Conservation (phyloP, 768 basidiomycete species). For the Paxillus involutus region DNA sequence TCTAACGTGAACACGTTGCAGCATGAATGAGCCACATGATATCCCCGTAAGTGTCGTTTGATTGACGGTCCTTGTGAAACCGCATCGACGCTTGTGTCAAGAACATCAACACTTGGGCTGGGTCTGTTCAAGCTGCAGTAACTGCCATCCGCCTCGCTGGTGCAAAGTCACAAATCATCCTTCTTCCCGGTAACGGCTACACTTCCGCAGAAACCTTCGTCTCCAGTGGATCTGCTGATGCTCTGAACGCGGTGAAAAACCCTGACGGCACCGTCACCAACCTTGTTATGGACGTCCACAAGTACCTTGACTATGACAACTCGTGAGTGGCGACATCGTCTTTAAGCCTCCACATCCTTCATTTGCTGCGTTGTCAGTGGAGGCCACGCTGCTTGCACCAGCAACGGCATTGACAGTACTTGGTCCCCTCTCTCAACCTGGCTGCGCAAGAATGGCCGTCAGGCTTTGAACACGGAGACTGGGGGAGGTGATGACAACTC, state of each 20-base stretch:
- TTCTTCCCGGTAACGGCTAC: constrained; percentile 60
- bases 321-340: constrained; percentile 31
- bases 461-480: constrained; percentile 61
- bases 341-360: not conserved
- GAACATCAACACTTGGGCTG: constrained; percentile 45
- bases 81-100: too few relatives aligned
- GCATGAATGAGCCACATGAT: constrained; percentile 68
- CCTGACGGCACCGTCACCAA: constrained; percentile 43
- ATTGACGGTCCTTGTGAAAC: too few relatives aligned
- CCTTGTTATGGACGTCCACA: constrained; percentile 63
- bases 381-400: constrained; percentile 47
- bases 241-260: constrained; percentile 44
- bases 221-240: constrained; percentile 49
- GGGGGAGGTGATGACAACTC: constrained; percentile 54
- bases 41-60: too few relatives aligned
- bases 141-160: constrained; percentile 55
- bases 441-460: constrained; percentile 48
- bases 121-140: constrained; percentile 54
- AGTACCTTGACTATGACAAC: constrained; percentile 58
- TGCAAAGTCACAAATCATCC: constrained; percentile 54
- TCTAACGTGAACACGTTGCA: constrained; percentile 9
- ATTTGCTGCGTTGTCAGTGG: constrained; percentile 22
- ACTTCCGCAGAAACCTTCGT: constrained; percentile 53
- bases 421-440: constrained; percentile 49
- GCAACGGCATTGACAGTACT: constrained; percentile 49